Base-by-base conservation (phyloP, 768 basidiomycete species). In the Tremella yokohamensis region DNA sequence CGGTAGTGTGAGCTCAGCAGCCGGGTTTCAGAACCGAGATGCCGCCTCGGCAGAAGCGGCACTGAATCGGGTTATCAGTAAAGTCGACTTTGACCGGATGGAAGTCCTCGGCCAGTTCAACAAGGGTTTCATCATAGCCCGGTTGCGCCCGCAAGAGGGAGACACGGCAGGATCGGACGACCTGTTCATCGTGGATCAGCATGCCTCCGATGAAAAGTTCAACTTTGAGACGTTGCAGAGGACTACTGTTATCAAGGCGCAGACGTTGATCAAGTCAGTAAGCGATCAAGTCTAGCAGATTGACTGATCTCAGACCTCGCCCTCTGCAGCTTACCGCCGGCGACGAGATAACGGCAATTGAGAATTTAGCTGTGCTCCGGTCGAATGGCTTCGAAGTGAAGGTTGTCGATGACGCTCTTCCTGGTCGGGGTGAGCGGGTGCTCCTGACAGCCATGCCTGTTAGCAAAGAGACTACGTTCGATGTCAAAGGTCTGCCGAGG, bases 201-300 rank as follows among this genome's bases (percentile, higher is more conserved):
- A 98, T 76, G 94, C 94, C 3, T 86, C 90, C 4, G 96, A 99
- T 76, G 96, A 98, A 77, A 98, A 98, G 79, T 97, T 89, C 78
- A 98, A 98, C 73, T 98, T 98, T 72, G 96, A 98, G 80, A 88
- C 84, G 1, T 78, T 98, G 57, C 94, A 98, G 75, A 81, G 83
- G 63, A 90, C 85, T n/a, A 97, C 93, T 11, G 83, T 82, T 52
- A 92, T 99, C 57, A 83, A 88, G 64, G 89, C 88, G 1, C 94
- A 98, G 68, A 84, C 80, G 60, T 79, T 98, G 3, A 83, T 94
- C 73, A 82, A 82, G 93, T 93, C 64, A 55, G 84, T 78, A 8
- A 45, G n/a, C n/a, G 9, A 4, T 44, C 13, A 34, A 6, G 13
- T 56, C n/a, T 20, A 13, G 6, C 20, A 18, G 34, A 12, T 6